These are phyloP conservation scores for Mortierella sp. DNA, from an alignment of 371 early-diverging fungal species.

Conservation along the genomic window DNA sequence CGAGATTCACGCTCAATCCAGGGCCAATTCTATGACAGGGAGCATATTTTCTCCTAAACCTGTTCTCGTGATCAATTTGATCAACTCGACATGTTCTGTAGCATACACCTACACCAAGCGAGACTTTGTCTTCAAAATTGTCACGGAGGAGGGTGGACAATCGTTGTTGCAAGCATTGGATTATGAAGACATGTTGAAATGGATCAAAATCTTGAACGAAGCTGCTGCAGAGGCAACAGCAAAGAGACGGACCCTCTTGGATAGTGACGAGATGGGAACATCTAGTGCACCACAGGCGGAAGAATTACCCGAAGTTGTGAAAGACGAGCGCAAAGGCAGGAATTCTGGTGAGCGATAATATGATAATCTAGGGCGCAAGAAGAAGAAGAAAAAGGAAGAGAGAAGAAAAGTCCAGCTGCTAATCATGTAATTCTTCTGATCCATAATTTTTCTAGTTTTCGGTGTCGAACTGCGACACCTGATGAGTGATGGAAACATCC, in stretches of 20 bases:
- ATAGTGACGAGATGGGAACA: slow-evolving; percentile 30
- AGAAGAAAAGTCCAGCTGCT: neutral
- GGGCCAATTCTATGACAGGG: slow-evolving; percentile 17
- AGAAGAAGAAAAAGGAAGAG: neutral
- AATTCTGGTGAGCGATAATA: slow-evolving; percentile 40
- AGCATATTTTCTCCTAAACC: slow-evolving; percentile 63
- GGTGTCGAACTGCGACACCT: slow-evolving; percentile 72
- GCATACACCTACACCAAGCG: slow-evolving; percentile 80
- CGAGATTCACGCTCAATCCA: slow-evolving; percentile 1
- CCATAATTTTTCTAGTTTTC: slow-evolving; percentile 59
- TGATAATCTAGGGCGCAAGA: too few relatives aligned
- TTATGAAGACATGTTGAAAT: slow-evolving; percentile 80
- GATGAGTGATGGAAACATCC: slow-evolving; percentile 72
- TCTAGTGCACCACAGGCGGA: slow-evolving; percentile 16
- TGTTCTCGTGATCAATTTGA: slow-evolving; percentile 83
- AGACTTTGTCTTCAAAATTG: slow-evolving; percentile 84
- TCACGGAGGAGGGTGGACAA: slow-evolving; percentile 89
- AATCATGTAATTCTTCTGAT: neutral
- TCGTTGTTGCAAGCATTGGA: slow-evolving; percentile 81
- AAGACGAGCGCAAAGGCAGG: slow-evolving; percentile 39
- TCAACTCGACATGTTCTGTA: slow-evolving; percentile 80
- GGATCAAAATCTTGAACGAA: slow-evolving; percentile 79
- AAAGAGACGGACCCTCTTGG: slow-evolving; percentile 60
- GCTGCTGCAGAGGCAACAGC: slow-evolving; percentile 84
- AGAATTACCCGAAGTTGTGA: slow-evolving; percentile 5